Percentiles rank a stretch among this genome's conserved stretches.
phyloP scores from a whole-genome alignment of 2,329 filamentous ascomycete species.

The Arthroderma sp. region DNA sequence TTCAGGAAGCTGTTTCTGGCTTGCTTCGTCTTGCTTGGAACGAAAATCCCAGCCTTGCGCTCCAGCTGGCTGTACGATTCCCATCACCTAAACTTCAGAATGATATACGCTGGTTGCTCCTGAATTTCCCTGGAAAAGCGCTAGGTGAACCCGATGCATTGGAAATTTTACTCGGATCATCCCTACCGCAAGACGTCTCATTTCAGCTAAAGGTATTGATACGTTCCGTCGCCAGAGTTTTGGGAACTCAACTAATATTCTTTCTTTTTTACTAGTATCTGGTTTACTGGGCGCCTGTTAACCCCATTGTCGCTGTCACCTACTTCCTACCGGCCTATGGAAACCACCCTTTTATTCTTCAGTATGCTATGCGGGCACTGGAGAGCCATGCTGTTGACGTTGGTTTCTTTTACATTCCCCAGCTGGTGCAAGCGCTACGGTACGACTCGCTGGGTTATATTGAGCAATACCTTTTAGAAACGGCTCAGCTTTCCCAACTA shows the following conservation, averaged over 20 bases:
- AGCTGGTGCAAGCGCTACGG: slow-evolving; percentile 88
- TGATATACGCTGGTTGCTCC: slow-evolving; percentile 65
- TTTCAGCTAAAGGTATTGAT: slow-evolving; percentile 63
- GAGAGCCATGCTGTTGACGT: slow-evolving; percentile 93
- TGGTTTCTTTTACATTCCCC: slow-evolving; percentile 97
- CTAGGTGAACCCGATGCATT: slow-evolving; percentile 70
- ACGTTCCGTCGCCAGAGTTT: neutral
- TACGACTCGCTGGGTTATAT: slow-evolving; percentile 92
- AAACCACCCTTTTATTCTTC: slow-evolving; percentile 83
- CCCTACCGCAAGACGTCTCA: slow-evolving; percentile 64
- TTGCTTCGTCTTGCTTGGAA: slow-evolving; percentile 74
- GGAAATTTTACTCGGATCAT: slow-evolving; percentile 63
- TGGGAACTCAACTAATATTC: slow-evolving; percentile 2
- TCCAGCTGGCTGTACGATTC: slow-evolving; percentile 71
- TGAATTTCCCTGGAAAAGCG: slow-evolving; percentile 74
- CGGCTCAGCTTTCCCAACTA: slow-evolving; percentile 90
- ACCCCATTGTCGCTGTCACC: slow-evolving; percentile 83
- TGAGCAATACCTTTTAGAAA: slow-evolving; percentile 91
- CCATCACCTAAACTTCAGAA: slow-evolving; percentile 57
- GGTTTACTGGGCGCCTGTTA: slow-evolving; percentile 83
- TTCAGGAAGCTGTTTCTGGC: slow-evolving; percentile 36
- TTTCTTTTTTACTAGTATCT: slow-evolving; percentile 50
- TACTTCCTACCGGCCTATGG: slow-evolving; percentile 85
- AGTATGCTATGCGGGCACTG: slow-evolving; percentile 90
- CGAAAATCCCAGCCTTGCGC: slow-evolving; percentile 72